Percentiles rank a stretch among this genome's conserved stretches.
Conservation (phyloP, 441 rosid species). For the Melastoma candidum region DNA sequence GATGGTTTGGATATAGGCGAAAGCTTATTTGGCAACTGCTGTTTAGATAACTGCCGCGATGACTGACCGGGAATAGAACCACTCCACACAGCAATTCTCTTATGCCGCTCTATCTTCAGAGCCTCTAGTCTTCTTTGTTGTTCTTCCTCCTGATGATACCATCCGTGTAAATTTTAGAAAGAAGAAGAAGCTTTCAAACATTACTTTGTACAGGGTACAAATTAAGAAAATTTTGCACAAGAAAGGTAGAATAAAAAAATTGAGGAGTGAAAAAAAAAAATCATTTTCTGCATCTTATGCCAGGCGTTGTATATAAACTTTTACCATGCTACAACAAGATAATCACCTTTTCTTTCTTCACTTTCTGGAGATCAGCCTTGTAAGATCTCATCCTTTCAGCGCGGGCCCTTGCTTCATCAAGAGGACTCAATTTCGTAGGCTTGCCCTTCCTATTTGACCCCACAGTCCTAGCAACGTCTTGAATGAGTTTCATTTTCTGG, state of each 20-base stretch:
- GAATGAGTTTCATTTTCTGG: constrained; percentile 41
- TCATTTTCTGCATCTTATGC: no score
- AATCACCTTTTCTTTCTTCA: constrained; percentile 83
- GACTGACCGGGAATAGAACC: constrained; percentile 43
- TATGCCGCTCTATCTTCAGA: constrained; percentile 80
- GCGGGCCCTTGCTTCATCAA: constrained; percentile 90
- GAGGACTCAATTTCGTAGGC: constrained; percentile 69
- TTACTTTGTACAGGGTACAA: background rate
- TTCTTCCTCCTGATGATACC: constrained; percentile 59
- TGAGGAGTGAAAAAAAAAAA: background rate
- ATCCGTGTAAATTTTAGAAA: background rate
- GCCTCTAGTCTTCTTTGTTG: constrained; percentile 70
- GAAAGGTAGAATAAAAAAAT: background rate
- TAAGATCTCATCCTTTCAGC: constrained; percentile 83
- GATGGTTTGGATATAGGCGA: constrained; percentile 66
- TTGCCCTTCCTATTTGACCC: constrained; percentile 81
- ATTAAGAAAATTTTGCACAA: no score
- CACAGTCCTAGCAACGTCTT: constrained; percentile 38
- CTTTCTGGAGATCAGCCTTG: constrained; percentile 89
- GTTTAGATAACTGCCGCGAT: constrained; percentile 38
- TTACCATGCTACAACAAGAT: background rate
- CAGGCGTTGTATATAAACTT: no score
- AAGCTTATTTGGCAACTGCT: constrained; percentile 45
- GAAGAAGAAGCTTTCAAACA: background rate
- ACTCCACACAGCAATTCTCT: constrained; percentile 80